These are phyloP conservation scores for Colletotrichum plurivorum DNA, from an alignment of 2,329 filamentous ascomycete genomes.

Conservation along the genomic window DNA sequence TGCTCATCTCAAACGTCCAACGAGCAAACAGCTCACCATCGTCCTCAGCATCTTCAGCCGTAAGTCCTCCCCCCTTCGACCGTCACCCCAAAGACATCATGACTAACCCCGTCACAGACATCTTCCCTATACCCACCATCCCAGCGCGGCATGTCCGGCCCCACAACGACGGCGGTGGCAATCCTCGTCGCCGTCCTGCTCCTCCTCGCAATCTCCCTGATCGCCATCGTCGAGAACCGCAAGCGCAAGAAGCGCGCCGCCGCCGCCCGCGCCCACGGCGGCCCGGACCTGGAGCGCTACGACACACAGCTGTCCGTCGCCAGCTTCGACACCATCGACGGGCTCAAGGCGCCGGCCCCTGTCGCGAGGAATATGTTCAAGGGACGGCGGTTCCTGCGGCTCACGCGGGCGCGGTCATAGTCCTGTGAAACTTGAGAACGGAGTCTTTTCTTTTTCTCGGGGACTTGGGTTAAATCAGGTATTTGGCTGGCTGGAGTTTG, in stretches of 20 bases:
- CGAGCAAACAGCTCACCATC: neutral
- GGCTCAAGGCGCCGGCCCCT: slow-evolving; percentile 7
- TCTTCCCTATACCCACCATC: neutral
- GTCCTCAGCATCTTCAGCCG: neutral
- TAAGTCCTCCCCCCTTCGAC: too few relatives aligned
- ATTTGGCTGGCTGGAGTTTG: too few relatives aligned
- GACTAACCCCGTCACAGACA: neutral
- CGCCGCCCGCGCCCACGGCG: neutral
- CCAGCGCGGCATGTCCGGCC: neutral
- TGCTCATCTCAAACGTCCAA: neutral
- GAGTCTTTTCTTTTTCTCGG: too few relatives aligned
- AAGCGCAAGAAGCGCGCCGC: slow-evolving; percentile 18
- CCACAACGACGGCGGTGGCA: slow-evolving; percentile 3
- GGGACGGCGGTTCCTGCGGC: slow-evolving; percentile 5
- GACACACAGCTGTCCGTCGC: slow-evolving; percentile 8
- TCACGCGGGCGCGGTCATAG: neutral
- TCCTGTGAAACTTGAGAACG: too few relatives aligned
- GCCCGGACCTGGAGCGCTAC: neutral
- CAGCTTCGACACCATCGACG: slow-evolving; percentile 8
- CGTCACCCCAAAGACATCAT: too few relatives aligned
- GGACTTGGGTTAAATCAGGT: too few relatives aligned
- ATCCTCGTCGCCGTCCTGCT: slow-evolving; percentile 13
- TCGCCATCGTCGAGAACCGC: slow-evolving; percentile 6
- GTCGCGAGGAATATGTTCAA: neutral
- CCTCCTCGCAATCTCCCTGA: neutral